phyloP scores from a whole-genome alignment of 1,284 basidiomycete genomes.

The Taiwanofungus camphoratus region DNA sequence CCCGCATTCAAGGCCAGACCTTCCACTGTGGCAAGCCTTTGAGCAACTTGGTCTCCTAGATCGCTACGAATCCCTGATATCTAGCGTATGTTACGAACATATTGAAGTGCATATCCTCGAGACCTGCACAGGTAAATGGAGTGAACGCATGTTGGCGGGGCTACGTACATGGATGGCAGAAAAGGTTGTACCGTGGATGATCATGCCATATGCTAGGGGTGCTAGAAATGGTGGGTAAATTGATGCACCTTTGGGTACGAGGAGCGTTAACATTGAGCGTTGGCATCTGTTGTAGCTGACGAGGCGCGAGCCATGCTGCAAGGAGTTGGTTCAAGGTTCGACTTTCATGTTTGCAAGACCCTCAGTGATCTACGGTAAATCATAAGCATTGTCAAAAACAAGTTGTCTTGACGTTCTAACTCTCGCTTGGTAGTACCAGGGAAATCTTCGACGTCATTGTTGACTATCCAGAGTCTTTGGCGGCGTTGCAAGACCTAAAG shows the following conservation, averaged over 20 bases:
- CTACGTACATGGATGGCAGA: conserved; percentile 73
- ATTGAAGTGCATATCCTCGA: conserved; percentile 70
- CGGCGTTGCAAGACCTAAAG: conserved; percentile 85
- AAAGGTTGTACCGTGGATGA: conserved; percentile 79
- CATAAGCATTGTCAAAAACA: neutral
- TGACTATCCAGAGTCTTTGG: conserved; percentile 84
- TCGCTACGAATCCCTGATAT: conserved; percentile 79
- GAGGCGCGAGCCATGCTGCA: conserved; percentile 69
- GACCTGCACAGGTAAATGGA: conserved; percentile 68
- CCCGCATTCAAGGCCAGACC: conserved; percentile 24
- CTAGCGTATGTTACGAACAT: conserved; percentile 78
- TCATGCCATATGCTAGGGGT: conserved; percentile 68
- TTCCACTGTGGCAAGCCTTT: conserved; percentile 54
- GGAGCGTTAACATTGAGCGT: neutral
- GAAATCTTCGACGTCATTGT: conserved; percentile 97
- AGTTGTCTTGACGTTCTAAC: neutral
- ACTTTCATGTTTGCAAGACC: conserved; percentile 87
- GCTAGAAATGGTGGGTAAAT: conserved; percentile 45
- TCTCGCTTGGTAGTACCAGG: conserved; percentile 48
- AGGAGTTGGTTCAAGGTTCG: conserved; percentile 82
- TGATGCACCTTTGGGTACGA: neutral
- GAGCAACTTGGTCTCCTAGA: conserved; percentile 76
- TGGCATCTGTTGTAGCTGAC: conserved; percentile 43
- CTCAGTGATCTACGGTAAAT: conserved; percentile 79
- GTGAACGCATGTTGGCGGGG: conserved; percentile 53